Evolutionary conservation across 306 rosid genomes (phyloP).

Genomic region (Fagus sylvatica): DNA sequence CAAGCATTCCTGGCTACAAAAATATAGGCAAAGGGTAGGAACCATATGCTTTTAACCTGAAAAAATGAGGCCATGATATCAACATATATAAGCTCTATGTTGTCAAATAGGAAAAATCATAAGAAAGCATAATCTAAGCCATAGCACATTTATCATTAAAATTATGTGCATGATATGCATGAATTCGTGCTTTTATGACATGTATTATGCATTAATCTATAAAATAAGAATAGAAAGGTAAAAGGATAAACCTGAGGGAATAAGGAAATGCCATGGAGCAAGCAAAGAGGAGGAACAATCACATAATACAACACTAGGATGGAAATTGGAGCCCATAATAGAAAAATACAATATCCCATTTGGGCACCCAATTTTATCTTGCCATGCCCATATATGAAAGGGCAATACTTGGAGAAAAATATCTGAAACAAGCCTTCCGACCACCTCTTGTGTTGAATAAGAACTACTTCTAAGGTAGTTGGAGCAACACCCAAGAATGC

Average conservation of each 20-base stretch:
- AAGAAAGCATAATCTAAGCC: no score
- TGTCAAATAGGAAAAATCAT: no score
- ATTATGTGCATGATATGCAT: no score
- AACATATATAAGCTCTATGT: no score
- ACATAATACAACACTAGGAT: conserved; percentile 51
- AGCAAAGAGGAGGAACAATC: conserved; percentile 55
- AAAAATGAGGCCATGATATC: background rate
- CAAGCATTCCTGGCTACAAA: conserved; percentile 40
- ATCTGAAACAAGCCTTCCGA: conserved; percentile 59
- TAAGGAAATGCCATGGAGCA: conserved; percentile 50
- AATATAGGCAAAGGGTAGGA: conserved; percentile 58
- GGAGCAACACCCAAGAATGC: conserved; percentile 74
- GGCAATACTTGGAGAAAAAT: conserved; percentile 71
- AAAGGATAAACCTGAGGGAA: conserved; percentile 59
- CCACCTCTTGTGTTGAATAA: conserved; percentile 66
- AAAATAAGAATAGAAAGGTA: background rate
- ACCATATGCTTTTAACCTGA: conserved; percentile 58
- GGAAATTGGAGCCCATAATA: conserved; percentile 72
- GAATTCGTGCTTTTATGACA: no score
- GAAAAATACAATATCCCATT: conserved; percentile 59
- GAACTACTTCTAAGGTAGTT: conserved; percentile 42
- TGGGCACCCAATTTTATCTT: conserved; percentile 55
- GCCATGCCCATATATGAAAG: conserved; percentile 66
- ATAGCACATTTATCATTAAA: no score
- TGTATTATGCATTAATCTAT: background rate